Evolutionary conservation across 2,329 filamentous ascomycete species (phyloP).

Genomic region (Aspergillus ustus): DNA sequence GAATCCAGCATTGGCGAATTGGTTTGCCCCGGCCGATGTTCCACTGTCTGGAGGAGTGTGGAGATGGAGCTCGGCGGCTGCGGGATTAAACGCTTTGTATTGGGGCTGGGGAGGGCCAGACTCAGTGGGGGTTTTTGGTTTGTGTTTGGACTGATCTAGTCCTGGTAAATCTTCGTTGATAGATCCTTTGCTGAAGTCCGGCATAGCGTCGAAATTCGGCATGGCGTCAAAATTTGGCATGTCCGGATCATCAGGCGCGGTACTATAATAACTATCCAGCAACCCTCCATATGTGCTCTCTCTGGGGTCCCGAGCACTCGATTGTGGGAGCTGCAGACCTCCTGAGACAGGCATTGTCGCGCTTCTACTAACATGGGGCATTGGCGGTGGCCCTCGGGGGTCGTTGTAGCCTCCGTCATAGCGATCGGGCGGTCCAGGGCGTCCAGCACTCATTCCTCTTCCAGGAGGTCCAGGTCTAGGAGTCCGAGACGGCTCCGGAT

Average conservation of each 20-base stretch:
- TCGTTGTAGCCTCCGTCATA: slow-evolving; percentile 34
- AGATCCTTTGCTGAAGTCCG: slow-evolving; percentile 35
- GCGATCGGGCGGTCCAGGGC: slow-evolving; percentile 23
- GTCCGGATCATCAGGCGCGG: slow-evolving; percentile 56
- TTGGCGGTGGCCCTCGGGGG: slow-evolving; percentile 30
- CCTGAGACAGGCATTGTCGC: slow-evolving; percentile 41
- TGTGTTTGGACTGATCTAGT: slow-evolving; percentile 38
- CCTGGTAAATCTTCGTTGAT: slow-evolving; percentile 41
- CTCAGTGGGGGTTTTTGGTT: slow-evolving; percentile 29
- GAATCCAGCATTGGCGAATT: slow-evolving; percentile 59
- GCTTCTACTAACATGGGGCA: slow-evolving; percentile 40
- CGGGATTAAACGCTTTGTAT: slow-evolving; percentile 44
- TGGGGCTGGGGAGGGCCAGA: slow-evolving; percentile 27
- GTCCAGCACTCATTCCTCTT: slow-evolving; percentile 34
- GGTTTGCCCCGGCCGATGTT: slow-evolving; percentile 30
- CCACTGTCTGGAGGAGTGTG: slow-evolving; percentile 54
- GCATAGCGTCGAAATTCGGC: slow-evolving; percentile 66
- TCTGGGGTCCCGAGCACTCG: slow-evolving; percentile 38
- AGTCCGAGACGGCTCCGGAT: slow-evolving; percentile 35
- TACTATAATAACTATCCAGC: slow-evolving; percentile 58
- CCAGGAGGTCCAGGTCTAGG: slow-evolving; percentile 31
- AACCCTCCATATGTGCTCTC: slow-evolving; percentile 41
- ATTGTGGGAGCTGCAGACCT: slow-evolving; percentile 40
- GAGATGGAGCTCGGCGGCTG: slow-evolving; percentile 37
- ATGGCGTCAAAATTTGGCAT: slow-evolving; percentile 70